phyloP scores from a whole-genome alignment of 1,139 yeast genomes.

The Kodamaea sp. region DNA sequence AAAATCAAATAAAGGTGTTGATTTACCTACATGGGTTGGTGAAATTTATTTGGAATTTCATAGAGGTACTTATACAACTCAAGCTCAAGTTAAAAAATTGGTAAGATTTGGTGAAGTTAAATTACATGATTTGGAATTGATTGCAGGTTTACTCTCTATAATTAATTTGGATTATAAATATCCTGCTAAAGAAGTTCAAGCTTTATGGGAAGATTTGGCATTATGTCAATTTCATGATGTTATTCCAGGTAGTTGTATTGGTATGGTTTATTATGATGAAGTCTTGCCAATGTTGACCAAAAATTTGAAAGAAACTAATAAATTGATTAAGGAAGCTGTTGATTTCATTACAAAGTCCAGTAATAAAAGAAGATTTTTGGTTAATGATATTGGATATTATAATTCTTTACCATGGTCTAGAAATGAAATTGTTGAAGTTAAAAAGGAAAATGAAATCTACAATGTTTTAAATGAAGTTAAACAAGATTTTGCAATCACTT shows the following conservation, averaged over 20 bases:
- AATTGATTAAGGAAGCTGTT: constrained; percentile 53
- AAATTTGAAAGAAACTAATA: constrained; percentile 51
- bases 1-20: constrained; percentile 60
- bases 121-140: constrained; percentile 79
- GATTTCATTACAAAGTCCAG: constrained; percentile 8
- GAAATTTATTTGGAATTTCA: constrained; percentile 94
- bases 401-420: constrained; percentile 74
- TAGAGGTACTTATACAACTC: constrained; percentile 95
- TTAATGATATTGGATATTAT: constrained; percentile 27
- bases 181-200: constrained; percentile 64
- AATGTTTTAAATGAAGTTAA: constrained; percentile 3
- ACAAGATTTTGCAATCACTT: constrained; percentile 2
- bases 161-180: constrained; percentile 51
- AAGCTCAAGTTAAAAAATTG: constrained; percentile 76
- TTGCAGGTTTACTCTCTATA: constrained; percentile 75
- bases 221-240: constrained; percentile 96
- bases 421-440: constrained; percentile 46
- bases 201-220: constrained; percentile 82
- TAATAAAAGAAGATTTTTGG: constrained; percentile 11
- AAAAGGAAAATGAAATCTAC: constrained; percentile 11
- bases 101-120: constrained; percentile 77
- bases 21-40: constrained; percentile 85
- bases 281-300: constrained; percentile 74
- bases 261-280: constrained; percentile 87
- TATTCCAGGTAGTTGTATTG: constrained; percentile 93